Evolutionary conservation across 805 yeast species (phyloP).

Genomic region (Cyberlindnera lachancei): DNA sequence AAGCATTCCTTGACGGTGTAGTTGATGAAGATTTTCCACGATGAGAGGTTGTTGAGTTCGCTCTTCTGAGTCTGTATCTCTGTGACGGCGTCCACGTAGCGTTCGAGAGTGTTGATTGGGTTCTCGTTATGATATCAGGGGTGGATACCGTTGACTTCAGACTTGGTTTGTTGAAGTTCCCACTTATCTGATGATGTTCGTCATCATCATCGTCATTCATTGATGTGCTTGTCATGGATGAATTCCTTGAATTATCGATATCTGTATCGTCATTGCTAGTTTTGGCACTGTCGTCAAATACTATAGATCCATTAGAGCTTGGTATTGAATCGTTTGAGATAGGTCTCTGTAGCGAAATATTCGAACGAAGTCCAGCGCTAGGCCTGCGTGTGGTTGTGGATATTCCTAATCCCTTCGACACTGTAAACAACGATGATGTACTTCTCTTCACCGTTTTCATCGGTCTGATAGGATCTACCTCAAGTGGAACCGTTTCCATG

Average conservation of each 20-base stretch:
- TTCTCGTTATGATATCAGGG: constrained; percentile 1
- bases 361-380: constrained; percentile 16
- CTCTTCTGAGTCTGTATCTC: constrained; percentile 31
- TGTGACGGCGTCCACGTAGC: constrained; percentile 34
- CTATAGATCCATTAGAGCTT: constrained; percentile 14
- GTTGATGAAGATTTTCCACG: constrained; percentile 20
- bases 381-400: constrained; percentile 16
- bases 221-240: constrained; percentile 22
- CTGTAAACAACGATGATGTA: not conserved
- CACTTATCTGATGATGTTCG: not conserved
- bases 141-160: constrained; percentile 4
- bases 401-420: constrained; percentile 17
- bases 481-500: constrained; percentile 10
- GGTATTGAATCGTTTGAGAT: constrained; percentile 23
- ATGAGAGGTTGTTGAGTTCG: constrained; percentile 27
- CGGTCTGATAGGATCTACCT: too few species aligned
- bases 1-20: too few species aligned
- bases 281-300: constrained; percentile 11
- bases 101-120: constrained; percentile 10
- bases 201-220: not conserved
- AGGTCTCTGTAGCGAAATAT: constrained; percentile 18
- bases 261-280: not conserved
- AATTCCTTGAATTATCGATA: constrained; percentile 17
- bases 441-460: too few species aligned
- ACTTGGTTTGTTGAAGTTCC: constrained; percentile 1